Base-by-base conservation (phyloP, 768 basidiomycete species). In the Boletales sp. region DNA sequence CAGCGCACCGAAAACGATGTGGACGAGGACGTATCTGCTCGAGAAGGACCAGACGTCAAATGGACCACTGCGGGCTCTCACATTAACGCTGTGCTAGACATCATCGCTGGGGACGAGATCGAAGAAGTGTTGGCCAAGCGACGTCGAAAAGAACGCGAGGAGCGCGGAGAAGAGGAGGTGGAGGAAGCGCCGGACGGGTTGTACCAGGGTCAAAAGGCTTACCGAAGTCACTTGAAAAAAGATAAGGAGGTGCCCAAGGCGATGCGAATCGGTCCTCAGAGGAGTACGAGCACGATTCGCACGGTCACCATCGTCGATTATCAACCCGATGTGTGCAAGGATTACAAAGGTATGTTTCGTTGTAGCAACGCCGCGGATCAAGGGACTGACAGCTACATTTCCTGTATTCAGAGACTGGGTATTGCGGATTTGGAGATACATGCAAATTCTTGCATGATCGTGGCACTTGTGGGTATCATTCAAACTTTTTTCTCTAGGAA, bases 381-480 rank as follows among this genome's bases (percentile, higher is more conserved):
- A 48, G 40, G 15, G 8, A 17, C 56, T 62, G 32, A 64, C 44
- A 35, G 24, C 24, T 6, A 27, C 24, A 27, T 27, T 7, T 27
- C 17, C 38, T 29, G 2, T 21, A 44, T 43, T 12, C 62, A 95
- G 95, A 98, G 74, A 99, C 97, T 45, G 97, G 97, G 0, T 99
- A 91, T 66, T 99, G 97, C 69, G 97, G 97, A 18, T 99, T 95
- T 68, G 97, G 97, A 29, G 97, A 99, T 70, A 94, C 93, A 4
- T 99, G 97, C 72, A 98, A 97, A 77, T 97, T 97, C 75, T 77
- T 98, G 66, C 97, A 98, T 71, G 97, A 98, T 70, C 86, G 95
- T 62, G 94, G 95, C 50, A 93, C 90, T 32, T 93, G 90, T 90
- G 61, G 66, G 88, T 83, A 48, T 40, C 14, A 30, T 44, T 36